Evolutionary conservation across 345 rosid species (phyloP), one percentile per base, ranked within the genome.

Genomic region (Euphorbia lathyris): DNA sequence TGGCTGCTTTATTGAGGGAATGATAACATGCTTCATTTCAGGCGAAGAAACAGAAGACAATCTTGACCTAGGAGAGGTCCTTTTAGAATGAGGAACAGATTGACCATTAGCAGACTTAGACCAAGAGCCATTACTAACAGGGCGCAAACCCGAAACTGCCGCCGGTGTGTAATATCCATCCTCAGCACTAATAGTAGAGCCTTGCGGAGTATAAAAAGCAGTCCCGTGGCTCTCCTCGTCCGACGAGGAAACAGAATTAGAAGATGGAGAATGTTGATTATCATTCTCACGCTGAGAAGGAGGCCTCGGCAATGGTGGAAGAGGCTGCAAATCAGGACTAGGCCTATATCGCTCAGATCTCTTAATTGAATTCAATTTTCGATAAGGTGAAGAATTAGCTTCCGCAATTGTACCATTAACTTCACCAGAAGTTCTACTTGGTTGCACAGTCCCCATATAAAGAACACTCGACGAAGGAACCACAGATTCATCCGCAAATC

Each of bases 241-340:
- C 0, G 82, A 88, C 0, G 92, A 82, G 7, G 98, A 84, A 23
- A 77, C 74, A 25, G 85, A 68, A 45, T 45, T 45, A 2, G 81
- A 79, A 9, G 82, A 61, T 2, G 86, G 86, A 27, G 90, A 86
- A 76, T 79, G 79, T 6, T 70, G 83, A 13, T 80, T 63, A 3
- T 76, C 66, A 9, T 38, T 63, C 27, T n/a, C 51, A 45, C 38
- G 70, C 32, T 25, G 61, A 14, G 71, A 63, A 32, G 87, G 86
- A 30, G 88, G 86, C 71, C 78, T 83, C 20, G 87, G 65, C 74
- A 91, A 68, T 36, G 92, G 98, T 1, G 98, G 97, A 53, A 94
- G 83, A 27, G 98, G 98, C 75, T 89, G 97, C 79, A 94, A 83
- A 47, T 94, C 98, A 0, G 98, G 98, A 52, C 98, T 94, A 2